Conservation (phyloP, 192 early-diverging fungal species). For the Powellomyces hirtus region DNA sequence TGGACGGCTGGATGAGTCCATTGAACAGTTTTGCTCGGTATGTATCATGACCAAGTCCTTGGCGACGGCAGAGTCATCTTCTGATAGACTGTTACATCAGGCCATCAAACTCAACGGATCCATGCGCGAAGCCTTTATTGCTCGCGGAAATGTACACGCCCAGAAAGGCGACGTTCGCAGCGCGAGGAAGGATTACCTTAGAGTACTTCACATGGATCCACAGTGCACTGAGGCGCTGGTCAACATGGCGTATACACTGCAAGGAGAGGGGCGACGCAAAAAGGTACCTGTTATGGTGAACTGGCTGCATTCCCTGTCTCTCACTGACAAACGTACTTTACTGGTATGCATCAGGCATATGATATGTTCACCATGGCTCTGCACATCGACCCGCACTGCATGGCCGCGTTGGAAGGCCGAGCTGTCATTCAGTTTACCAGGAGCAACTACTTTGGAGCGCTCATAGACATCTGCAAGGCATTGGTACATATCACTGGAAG, state of each 20-base stretch:
- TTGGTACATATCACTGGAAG: conserved; percentile 32
- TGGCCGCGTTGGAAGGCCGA: conserved; percentile 53
- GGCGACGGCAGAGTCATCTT: background rate
- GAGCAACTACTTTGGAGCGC: conserved; percentile 50
- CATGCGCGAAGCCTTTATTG: conserved; percentile 48
- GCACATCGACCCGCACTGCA: conserved; percentile 41
- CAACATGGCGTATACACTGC: conserved; percentile 54
- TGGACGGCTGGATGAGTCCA: conserved; percentile 41
- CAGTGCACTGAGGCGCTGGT: conserved; percentile 47
- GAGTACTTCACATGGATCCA: conserved; percentile 55
- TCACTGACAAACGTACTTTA: too few relatives aligned
- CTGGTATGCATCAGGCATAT: conserved; percentile 39
- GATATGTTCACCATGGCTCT: conserved; percentile 45
- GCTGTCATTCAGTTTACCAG: conserved; percentile 40
- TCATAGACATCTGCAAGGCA: conserved; percentile 52
- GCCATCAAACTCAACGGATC: conserved; percentile 46
- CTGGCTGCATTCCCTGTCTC: background rate
- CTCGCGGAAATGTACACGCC: conserved; percentile 53
- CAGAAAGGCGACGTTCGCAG: conserved; percentile 11
- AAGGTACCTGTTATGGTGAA: conserved; percentile 17
- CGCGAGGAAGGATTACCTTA: conserved; percentile 48
- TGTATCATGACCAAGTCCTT: background rate
- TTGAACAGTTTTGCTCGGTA: conserved; percentile 46
- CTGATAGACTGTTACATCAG: conserved; percentile 8
- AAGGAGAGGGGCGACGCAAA: conserved; percentile 42